A percentile compares a stretch with the other conserved stretches of the same genome.
phyloP scores from a whole-genome alignment of 2,329 filamentous ascomycete genomes.

The Lasiodiplodia citricola region DNA sequence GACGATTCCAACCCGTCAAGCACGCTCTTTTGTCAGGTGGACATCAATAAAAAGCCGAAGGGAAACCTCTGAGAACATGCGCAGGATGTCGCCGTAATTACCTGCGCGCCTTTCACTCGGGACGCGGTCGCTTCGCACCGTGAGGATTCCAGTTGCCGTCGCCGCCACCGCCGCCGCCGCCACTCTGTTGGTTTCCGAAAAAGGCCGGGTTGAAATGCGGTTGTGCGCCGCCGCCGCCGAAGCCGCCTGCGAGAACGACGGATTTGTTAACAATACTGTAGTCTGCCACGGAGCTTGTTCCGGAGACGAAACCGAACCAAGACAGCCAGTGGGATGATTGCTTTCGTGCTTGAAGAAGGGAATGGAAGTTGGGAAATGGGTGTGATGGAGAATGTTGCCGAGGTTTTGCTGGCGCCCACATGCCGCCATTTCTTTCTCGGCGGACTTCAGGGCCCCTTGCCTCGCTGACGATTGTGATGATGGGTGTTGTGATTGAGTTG shows the following conservation, averaged over 20 bases:
- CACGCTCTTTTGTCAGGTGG: not conserved
- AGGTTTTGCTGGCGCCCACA: not conserved
- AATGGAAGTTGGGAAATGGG: not conserved
- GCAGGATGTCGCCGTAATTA: not conserved
- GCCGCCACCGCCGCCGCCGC: conserved; percentile 41
- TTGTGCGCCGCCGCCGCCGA: conserved; percentile 66
- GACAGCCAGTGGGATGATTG: not conserved
- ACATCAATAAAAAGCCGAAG: not conserved
- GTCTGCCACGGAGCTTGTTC: not conserved
- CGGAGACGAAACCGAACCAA: not conserved
- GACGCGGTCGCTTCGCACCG: conserved; percentile 77
- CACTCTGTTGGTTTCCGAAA: conserved; percentile 60
- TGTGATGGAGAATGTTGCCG: conserved; percentile 5
- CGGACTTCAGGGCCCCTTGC: not conserved
- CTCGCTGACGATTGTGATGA: conserved; percentile 10
- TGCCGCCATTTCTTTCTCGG: not conserved
- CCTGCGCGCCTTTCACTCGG: conserved; percentile 59
- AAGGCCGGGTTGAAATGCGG: conserved; percentile 76
- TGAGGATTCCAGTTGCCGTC: conserved; percentile 80
- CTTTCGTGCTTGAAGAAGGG: not conserved
- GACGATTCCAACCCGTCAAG: not conserved
- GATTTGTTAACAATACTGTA: conserved; percentile 10
- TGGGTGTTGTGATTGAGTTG: conserved; percentile 8
- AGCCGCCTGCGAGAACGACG: conserved; percentile 52
- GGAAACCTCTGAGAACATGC: not conserved